These are phyloP conservation scores for Cladosporium phlei DNA, from an alignment of 2,329 filamentous ascomycete genomes.

Conservation along the genomic window DNA sequence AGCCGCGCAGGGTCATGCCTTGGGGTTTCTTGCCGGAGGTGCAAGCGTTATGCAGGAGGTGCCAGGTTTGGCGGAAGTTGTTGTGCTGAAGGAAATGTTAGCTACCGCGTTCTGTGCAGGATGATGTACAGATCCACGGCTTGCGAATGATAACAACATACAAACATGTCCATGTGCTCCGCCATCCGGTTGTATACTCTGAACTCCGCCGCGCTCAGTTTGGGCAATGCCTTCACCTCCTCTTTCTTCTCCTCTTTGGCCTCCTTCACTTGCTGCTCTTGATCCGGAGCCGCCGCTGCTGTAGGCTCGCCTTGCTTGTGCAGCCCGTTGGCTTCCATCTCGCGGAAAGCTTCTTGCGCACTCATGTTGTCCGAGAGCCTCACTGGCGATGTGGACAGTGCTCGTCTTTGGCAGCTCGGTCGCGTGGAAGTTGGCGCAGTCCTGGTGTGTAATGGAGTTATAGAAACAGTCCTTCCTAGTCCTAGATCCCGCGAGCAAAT, in stretches of 20 bases:
- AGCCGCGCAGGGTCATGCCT: constrained; percentile 62
- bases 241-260: constrained; percentile 17
- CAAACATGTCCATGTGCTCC: constrained; percentile 69
- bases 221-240: constrained; percentile 45
- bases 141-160: no score
- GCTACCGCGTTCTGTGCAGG: background rate
- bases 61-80: constrained; percentile 72
- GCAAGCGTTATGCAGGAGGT: constrained; percentile 63
- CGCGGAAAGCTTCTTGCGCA: constrained; percentile 23
- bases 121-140: no score
- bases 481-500: no score
- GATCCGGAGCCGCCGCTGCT: no score
- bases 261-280: no score
- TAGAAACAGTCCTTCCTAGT: no score
- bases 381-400: background rate
- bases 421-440: background rate
- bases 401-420: background rate
- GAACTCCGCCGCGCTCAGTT: constrained; percentile 64
- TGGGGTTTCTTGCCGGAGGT: constrained; percentile 54
- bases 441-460: no score
- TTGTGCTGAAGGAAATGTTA: constrained; percentile 53
- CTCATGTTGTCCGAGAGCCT: constrained; percentile 4
- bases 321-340: constrained; percentile 24
- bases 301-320: constrained; percentile 20
- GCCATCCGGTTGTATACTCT: constrained; percentile 66